Conservation (phyloP, 495 filamentous ascomycete species). For the Hypoxylon cercidicola region DNA sequence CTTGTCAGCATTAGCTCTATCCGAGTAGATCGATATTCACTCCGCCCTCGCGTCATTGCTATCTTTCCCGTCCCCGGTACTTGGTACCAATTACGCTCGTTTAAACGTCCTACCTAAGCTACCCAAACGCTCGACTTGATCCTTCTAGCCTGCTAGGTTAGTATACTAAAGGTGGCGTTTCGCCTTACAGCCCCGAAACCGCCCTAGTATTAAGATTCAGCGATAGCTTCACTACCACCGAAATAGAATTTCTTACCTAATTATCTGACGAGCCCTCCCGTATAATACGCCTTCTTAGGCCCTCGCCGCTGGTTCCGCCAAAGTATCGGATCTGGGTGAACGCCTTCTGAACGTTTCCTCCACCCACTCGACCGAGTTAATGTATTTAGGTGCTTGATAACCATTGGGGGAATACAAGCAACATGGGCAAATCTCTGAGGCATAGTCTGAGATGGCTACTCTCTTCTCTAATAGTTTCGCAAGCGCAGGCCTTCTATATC, state of each 20-base stretch:
- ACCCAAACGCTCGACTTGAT: conserved; percentile 4
- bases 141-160: too few relatives aligned
- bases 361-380: conserved; percentile 28
- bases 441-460: conserved; percentile 44
- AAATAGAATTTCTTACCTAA: conserved; percentile 20
- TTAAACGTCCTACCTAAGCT: conserved; percentile 42
- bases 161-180: conserved; percentile 13
- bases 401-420: conserved; percentile 33
- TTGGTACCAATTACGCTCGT: conserved; percentile 71
- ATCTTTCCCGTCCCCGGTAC: conserved; percentile 51
- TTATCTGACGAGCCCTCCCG: conserved; percentile 1
- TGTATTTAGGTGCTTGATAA: conserved; percentile 33
- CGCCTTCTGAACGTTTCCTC: background rate
- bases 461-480: conserved; percentile 44
- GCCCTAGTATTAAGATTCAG: conserved; percentile 15
- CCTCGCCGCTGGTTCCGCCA: background rate
- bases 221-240: conserved; percentile 24
- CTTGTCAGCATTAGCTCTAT: conserved; percentile 24
- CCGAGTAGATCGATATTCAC: conserved; percentile 9
- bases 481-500: conserved; percentile 77
- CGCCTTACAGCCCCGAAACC: conserved; percentile 21
- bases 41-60: conserved; percentile 12
- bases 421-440: conserved; percentile 45
- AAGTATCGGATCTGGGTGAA: conserved; percentile 15
- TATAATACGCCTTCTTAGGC: too few relatives aligned